Conservation (phyloP, 192 early-diverging fungal species). For the Phycomyces nitens region DNA sequence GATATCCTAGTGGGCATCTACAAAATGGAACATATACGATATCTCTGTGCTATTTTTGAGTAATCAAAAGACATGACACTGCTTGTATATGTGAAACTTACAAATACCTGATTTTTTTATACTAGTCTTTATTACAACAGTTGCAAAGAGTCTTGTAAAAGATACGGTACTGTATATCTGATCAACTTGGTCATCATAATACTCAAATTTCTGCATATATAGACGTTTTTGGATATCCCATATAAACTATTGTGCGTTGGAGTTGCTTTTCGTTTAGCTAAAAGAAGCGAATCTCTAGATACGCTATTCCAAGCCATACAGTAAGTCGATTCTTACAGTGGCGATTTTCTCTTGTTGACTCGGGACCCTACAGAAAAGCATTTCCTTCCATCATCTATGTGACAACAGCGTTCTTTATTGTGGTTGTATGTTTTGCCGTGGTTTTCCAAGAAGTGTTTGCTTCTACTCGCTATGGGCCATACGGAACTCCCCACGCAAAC, state of each 20-base stretch:
- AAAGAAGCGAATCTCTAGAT: slow-evolving; percentile 15
- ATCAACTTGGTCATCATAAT: neutral
- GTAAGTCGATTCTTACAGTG: neutral
- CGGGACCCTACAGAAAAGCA: slow-evolving; percentile 21
- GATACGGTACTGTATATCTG: neutral
- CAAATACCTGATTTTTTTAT: neutral
- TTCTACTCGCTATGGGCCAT: slow-evolving; percentile 14
- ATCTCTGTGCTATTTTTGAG: neutral
- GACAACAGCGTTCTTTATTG: slow-evolving; percentile 9
- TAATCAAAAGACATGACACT: neutral
- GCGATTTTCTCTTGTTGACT: no score
- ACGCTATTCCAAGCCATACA: slow-evolving; percentile 16
- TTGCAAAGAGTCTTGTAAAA: neutral
- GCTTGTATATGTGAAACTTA: no score
- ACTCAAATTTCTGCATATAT: no score
- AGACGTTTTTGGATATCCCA: slow-evolving; percentile 1
- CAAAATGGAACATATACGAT: slow-evolving; percentile 13
- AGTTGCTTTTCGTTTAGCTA: slow-evolving; percentile 20
- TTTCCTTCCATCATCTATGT: slow-evolving; percentile 23
- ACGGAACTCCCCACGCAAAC: slow-evolving; percentile 21
- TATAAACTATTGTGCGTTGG: slow-evolving; percentile 10
- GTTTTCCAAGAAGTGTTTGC: slow-evolving; percentile 25
- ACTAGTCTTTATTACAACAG: slow-evolving; percentile 3
- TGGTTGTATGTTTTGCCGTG: slow-evolving; percentile 21
- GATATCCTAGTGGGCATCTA: slow-evolving; percentile 4